phyloP scores from a whole-genome alignment of 2,329 filamentous ascomycete species.

The Neofusicoccum ribis region DNA sequence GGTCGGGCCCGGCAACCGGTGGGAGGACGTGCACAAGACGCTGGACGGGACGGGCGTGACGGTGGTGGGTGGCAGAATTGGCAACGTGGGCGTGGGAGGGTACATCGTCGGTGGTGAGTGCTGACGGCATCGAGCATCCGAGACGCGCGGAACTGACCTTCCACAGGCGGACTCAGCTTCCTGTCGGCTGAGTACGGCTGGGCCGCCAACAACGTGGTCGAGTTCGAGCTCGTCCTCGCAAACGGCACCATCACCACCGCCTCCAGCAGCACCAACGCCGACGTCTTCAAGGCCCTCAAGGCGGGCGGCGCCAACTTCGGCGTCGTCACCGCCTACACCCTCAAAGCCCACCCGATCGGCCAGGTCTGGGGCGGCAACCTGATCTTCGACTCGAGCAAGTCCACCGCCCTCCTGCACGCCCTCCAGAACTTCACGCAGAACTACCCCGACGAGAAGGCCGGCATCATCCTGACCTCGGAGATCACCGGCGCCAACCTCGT shows the following conservation, averaged over 20 bases:
- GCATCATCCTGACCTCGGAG: constrained; percentile 59
- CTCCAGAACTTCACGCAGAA: constrained; percentile 59
- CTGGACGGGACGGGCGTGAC: constrained; percentile 40
- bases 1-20: constrained; percentile 35
- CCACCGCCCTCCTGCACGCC: constrained; percentile 47
- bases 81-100: constrained; percentile 51
- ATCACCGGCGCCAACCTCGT: constrained; percentile 46
- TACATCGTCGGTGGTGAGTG: constrained; percentile 47
- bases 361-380: constrained; percentile 51
- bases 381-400: constrained; percentile 40
- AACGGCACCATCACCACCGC: constrained; percentile 48
- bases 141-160: background rate
- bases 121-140: background rate
- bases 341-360: constrained; percentile 27
- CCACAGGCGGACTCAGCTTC: constrained; percentile 42
- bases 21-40: constrained; percentile 39
- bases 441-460: constrained; percentile 61
- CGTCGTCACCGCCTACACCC: constrained; percentile 41
- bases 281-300: constrained; percentile 45
- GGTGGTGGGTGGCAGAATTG: constrained; percentile 49
- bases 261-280: constrained; percentile 37
- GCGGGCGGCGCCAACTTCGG: constrained; percentile 48
- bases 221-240: constrained; percentile 51
- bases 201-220: constrained; percentile 49
- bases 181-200: constrained; percentile 43